Base-by-base conservation (phyloP, 768 basidiomycete genomes). In the Termitomyces sp. region DNA sequence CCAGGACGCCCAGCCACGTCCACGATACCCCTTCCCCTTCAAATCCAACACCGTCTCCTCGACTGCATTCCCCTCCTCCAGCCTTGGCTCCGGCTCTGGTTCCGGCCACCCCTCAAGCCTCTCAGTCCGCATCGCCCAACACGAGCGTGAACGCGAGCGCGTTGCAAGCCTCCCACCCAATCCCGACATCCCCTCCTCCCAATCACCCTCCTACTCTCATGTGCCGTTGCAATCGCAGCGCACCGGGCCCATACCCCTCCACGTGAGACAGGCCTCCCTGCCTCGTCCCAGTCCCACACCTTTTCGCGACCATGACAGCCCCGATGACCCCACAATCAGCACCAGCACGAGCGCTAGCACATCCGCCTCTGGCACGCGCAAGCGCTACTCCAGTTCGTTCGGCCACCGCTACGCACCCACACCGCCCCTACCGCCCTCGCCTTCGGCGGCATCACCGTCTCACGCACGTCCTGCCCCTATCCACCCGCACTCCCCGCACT, bases 331-430 rank as follows among this genome's bases (percentile, higher is more conserved):
- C 51, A 16, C 40, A 13, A 38, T 41, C 22, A 56, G 51, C 41
- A 40, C 22, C 33, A 57, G 59, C 32, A 35, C 46, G 3, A 57
- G 59, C 40, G 24, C 44, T 18, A 13, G 33, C 11, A 54, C 53
- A 8, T 41, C 40, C n/a, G 40, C n/a, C 40, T 41, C n/a, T 9
- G 52, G 51, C 11, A 60, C 52, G 13, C 74, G 84, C 40, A 88
- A 87, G 68, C 75, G 88, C 7, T 92, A 90, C 72, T 88, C 86
- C 46, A 89, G 87, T 62, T 88, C 84, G 59, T 92, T 92, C 66
- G 84, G 86, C 10, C 84, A 91, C 68, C 79, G 90, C 45, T 88
- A 88, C 67, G 66, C 74, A 8, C 38, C 41, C 14, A 71, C 77
- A 6, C 65, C 65, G 32, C 70, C 20, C 10, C 20, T 5, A 2